A percentile compares a stretch with the other conserved stretches of the same genome.
phyloP scores from a whole-genome alignment of 495 filamentous ascomycete species.

The Friedmanniomyces simplex region DNA sequence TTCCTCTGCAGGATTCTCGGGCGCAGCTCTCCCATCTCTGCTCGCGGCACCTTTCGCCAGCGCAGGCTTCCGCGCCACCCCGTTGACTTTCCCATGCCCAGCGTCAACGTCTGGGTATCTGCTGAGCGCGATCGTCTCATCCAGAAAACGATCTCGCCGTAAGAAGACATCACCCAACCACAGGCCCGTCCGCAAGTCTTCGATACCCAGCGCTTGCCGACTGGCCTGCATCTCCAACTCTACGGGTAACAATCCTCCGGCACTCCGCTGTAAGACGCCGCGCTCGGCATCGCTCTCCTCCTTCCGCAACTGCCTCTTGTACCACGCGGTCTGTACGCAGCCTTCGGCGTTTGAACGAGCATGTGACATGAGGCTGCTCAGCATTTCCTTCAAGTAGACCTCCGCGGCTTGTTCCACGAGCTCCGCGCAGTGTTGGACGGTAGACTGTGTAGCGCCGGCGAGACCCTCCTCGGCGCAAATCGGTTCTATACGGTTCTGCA shows the following conservation, averaged over 20 bases:
- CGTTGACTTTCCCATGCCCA: constrained; percentile 47
- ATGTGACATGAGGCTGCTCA: constrained; percentile 66
- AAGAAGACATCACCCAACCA: constrained; percentile 63
- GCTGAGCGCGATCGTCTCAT: constrained; percentile 50
- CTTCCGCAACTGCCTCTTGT: constrained; percentile 56
- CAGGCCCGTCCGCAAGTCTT: constrained; percentile 66
- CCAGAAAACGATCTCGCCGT: constrained; percentile 64
- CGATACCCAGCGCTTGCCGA: constrained; percentile 59
- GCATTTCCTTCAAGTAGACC: constrained; percentile 80
- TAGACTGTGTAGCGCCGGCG: constrained; percentile 44
- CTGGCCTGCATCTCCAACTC: constrained; percentile 60
- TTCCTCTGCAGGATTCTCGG: constrained; percentile 45
- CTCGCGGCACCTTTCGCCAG: constrained; percentile 29
- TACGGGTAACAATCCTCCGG: constrained; percentile 65
- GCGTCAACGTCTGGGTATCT: constrained; percentile 59
- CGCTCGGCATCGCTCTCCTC: constrained; percentile 60
- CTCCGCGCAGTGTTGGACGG: constrained; percentile 58
- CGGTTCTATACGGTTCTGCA: constrained; percentile 78
- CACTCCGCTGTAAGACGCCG: constrained; percentile 55
- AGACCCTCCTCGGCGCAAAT: constrained; percentile 92
- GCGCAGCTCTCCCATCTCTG: constrained; percentile 38
- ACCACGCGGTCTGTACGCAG: constrained; percentile 71
- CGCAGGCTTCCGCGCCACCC: constrained; percentile 17
- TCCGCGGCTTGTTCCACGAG: constrained; percentile 88
- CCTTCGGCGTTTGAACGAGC: constrained; percentile 69